These are phyloP conservation scores for Leccinellum rugosiceps DNA, from an alignment of 768 basidiomycete species.

Conservation along the genomic window DNA sequence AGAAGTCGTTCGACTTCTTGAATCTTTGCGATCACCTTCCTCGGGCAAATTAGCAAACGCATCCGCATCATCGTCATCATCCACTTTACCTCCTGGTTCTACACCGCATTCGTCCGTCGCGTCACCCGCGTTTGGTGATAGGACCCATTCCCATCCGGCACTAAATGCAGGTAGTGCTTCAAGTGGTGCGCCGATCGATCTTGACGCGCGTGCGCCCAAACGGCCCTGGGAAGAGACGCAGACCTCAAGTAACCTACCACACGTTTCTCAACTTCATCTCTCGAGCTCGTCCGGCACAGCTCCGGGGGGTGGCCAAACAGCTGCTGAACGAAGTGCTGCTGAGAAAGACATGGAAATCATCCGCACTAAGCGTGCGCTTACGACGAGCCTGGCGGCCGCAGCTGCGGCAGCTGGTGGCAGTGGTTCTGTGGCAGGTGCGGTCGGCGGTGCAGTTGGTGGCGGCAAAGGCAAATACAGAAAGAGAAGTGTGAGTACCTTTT, in stretches of 20 bases:
- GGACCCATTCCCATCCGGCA: constrained; percentile 30
- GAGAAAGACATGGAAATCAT: constrained; percentile 87
- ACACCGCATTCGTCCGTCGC: constrained; percentile 17
- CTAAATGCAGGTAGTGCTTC: constrained; percentile 20
- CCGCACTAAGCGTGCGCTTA: constrained; percentile 72
- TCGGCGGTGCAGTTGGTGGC: constrained; percentile 20
- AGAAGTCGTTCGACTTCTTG: constrained; percentile 65
- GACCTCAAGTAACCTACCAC: constrained; percentile 12
- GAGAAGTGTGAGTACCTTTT: constrained; percentile 63
- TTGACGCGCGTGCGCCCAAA: constrained; percentile 57
- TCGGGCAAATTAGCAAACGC: constrained; percentile 18
- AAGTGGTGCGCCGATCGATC: constrained; percentile 22
- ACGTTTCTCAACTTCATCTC: constrained; percentile 26
- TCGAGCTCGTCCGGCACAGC: constrained; percentile 13
- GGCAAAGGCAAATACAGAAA: constrained; percentile 80
- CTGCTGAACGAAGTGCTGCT: constrained; percentile 56
- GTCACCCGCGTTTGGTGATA: constrained; percentile 21
- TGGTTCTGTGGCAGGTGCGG: constrained; percentile 32
- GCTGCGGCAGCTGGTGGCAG: constrained; percentile 36
- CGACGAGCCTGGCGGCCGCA: constrained; percentile 55
- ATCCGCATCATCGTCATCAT: constrained; percentile 11
- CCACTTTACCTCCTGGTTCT: constrained; percentile 7
- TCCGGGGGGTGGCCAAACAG: constrained; percentile 22
- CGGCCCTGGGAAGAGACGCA: constrained; percentile 72
- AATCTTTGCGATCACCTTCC: constrained; percentile 32